Conservation (phyloP, 495 filamentous ascomycete genomes). For the Pyrenopolyporus hunteri region DNA sequence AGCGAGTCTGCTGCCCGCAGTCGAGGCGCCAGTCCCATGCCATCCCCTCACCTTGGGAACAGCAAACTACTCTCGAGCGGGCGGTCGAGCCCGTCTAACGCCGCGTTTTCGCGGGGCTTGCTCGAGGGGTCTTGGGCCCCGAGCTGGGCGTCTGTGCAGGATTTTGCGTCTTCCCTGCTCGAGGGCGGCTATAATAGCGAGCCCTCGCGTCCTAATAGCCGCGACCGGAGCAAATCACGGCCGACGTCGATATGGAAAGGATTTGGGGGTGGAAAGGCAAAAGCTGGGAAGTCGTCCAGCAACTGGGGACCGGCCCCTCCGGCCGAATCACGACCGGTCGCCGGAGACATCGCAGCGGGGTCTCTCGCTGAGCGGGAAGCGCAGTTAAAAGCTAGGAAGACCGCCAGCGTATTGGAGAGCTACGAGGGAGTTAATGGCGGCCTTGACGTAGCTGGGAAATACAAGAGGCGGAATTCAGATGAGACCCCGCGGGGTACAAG, state of each 20-base stretch:
- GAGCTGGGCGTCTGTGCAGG: slow-evolving; percentile 54
- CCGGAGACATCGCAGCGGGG: slow-evolving; percentile 56
- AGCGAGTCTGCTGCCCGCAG: slow-evolving; percentile 34
- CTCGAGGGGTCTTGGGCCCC: slow-evolving; percentile 52
- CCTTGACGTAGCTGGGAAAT: slow-evolving; percentile 53
- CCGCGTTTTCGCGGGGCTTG: slow-evolving; percentile 44
- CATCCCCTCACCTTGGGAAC: slow-evolving; percentile 46
- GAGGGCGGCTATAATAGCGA: slow-evolving; percentile 44
- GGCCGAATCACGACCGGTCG: slow-evolving; percentile 42
- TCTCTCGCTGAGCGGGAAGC: slow-evolving; percentile 56
- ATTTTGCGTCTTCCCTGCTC: slow-evolving; percentile 52
- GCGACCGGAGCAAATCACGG: slow-evolving; percentile 36
- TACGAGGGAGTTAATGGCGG: slow-evolving; percentile 56
- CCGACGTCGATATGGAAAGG: slow-evolving; percentile 43
- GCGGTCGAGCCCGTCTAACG: slow-evolving; percentile 41
- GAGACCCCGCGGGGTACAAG: slow-evolving; percentile 46
- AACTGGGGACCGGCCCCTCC: slow-evolving; percentile 53
- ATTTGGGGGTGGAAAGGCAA: slow-evolving; percentile 30
- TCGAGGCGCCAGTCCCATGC: slow-evolving; percentile 52
- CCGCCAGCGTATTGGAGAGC: slow-evolving; percentile 57
- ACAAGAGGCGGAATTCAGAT: slow-evolving; percentile 61
- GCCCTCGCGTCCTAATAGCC: slow-evolving; percentile 41
- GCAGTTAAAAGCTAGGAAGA: slow-evolving; percentile 53
- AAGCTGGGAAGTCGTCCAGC: slow-evolving; percentile 23
- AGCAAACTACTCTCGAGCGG: slow-evolving; percentile 39